Evolutionary conservation across 257 asterid species (phyloP), one percentile per base, ranked within the genome.

Genomic region (Solanum arcanum): DNA sequence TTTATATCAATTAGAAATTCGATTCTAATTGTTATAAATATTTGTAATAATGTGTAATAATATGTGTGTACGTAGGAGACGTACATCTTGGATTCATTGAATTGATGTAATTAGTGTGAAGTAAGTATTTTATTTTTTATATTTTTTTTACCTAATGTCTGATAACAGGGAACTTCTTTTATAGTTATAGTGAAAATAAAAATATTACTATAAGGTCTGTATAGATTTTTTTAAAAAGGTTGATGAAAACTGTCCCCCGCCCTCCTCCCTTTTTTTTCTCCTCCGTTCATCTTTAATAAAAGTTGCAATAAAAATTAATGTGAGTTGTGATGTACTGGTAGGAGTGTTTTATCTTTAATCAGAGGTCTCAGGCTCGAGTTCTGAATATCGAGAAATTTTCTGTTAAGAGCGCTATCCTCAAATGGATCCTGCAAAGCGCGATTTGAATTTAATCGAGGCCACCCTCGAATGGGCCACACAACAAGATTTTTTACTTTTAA

Each of bases 81-180:
- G 0, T 46, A 77, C 11, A 20, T 44, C 1, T 25, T 42, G 23
- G n/a, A 44, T n/a, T 42, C 23, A 77, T 77, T 77, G 8, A 14
- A 2, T 14, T 25, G n/a, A 42, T 23, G 62, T 42, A 77, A 77
- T 90, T 91, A 86, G 73, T n/a, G 9, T 46, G 69, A 68, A 44
- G 44, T 42, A 23, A n/a, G 41, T 25, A 35, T 10, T 75, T 29
- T 33, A 35, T 41, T 21, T 13, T 60, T 52, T 25, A 72, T 2
- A 16, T 52, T 74, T 35, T 86, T 87, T 83, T 83, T 10, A 7
- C 3, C 2, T 33, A 6, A 4, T 14, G 7, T 69, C 1, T 69
- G 23, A 16, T 78, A 49, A 15, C 35, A 37, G 12, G 49, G 8
- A 1, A 49, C 9, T 25, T 15, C 33, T 35, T 35, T 35, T 35